Base-by-base conservation (phyloP, 305 asterid genomes). In the Nicotiana rustica region DNA sequence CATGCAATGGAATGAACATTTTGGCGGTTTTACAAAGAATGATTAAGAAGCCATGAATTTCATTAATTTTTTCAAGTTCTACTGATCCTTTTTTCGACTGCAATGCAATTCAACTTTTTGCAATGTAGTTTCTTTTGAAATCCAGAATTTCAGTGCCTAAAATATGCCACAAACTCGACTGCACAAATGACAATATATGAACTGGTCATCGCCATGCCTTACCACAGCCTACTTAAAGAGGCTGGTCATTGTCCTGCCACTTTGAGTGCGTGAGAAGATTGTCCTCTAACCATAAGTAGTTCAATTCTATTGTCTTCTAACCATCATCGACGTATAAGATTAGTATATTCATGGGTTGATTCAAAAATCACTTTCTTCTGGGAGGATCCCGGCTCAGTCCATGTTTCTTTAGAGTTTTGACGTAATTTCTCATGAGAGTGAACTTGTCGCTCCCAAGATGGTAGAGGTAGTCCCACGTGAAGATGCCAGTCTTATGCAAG, bases 401-500 rank as follows among this genome's bases (percentile, higher is more conserved):
- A 4, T 94, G 93, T 87, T 90, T 96, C 87, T 89, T 91, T 57
- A 96, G 90, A 29, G 92, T 90, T 85, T 4, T 84, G 83, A 94
- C 69, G 87, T 96, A 96, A 80, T 88, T 85, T 89, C 93, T 92
- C 95, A 93, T 94, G 78, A 92, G 92, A 68, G 91, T 25, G 73
- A 91, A 92, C 91, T 91, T 96, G 84, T 91, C 89, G 90, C 87
- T 86, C 49, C 99, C 98, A 21, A 96, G 97, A 84, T 91, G 89
- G 88, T 91, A 89, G 47, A 93, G 90, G 87, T 92, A 92, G 67
- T 89, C 97, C 99, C 98, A 96, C 6, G 97, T 92, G 79, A 89
- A 96, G 88, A 94, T 94, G 73, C 97, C 95, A 5, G 98, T 94
- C 84, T 91, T 92, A 77, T 93, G 99, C 92, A 94, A 84, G 88